Base-by-base conservation (phyloP, 345 rosid genomes). In the Viola odorata region DNA sequence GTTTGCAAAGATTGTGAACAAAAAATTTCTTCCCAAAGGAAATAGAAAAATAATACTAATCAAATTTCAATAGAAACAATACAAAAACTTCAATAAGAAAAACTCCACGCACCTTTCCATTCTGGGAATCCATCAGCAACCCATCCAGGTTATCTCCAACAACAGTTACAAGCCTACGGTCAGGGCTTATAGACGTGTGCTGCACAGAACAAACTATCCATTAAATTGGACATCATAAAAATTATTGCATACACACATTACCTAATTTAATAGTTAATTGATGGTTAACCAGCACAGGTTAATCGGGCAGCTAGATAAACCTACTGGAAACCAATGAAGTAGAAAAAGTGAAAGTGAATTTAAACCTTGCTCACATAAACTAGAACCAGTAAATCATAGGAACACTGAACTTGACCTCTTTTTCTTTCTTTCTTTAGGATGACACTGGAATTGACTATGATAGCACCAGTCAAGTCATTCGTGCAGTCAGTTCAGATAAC, bases 161-260 rank as follows among this genome's bases (percentile, higher is more conserved):
- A 53, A 82, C 79, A 49, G 67, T 50, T 10, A 81, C 44, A 40
- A 75, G 75, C 65, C 60, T 78, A 12, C 81, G 51, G 63, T 82
- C 77, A 2, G 91, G 91, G 58, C 85, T 85, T 50, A 85, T 44
- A 50, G 91, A 85, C 38, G 91, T 73, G 68, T 81, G 87, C 91
- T 85, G 84, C 75, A 62, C 60, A 63, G 39, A 45, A 45, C 8
- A 54, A 59, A 57, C 12, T 45, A 15, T 23, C 32, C 32, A 23
- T 23, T 23, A 23, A 23, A 23, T 23, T 23, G 32, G 32, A 23
- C 1, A 23, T 23, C 32, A 0, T 23, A 23, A 23, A 2, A 23
- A 23, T 0, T 23, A 23, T 23, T 23, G 32, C 32, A 23, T 1
- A 1, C 32, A 23, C 32, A 0, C 32, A 23, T 23, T 23, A 2